A percentile compares a stretch with the other conserved stretches of the same genome.
Conservation (phyloP, 805 yeast species). For the Metschnikowia lachancei region DNA sequence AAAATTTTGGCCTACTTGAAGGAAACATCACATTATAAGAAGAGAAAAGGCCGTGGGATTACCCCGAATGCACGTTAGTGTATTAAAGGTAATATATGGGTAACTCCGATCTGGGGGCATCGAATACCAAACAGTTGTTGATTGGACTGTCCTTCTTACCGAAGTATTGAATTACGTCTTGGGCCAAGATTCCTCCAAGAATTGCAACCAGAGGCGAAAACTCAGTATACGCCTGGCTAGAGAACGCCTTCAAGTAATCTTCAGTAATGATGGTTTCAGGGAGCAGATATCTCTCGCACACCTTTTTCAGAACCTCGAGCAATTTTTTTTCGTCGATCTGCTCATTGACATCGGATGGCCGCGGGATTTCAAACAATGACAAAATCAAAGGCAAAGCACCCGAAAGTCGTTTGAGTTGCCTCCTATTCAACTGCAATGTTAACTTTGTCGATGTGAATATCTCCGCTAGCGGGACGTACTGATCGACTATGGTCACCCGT, state of each 20-base stretch:
- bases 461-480: constrained; percentile 34
- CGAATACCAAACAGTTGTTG: constrained; percentile 75
- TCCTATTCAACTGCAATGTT: constrained; percentile 40
- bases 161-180: constrained; percentile 81
- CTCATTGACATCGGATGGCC: constrained; percentile 25
- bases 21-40: constrained; percentile 42
- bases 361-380: constrained; percentile 50
- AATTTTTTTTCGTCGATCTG: constrained; percentile 25
- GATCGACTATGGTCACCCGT: constrained; percentile 36
- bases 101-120: constrained; percentile 68
- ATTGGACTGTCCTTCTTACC: constrained; percentile 76
- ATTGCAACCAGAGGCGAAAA: constrained; percentile 83
- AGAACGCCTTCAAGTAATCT: constrained; percentile 40
- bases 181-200: constrained; percentile 85
- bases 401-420: constrained; percentile 49
- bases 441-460: constrained; percentile 36
- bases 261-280: constrained; percentile 47
- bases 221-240: constrained; percentile 57
- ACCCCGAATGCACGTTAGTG: constrained; percentile 25
- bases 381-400: constrained; percentile 59
- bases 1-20: constrained; percentile 34
- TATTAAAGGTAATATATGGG: constrained; percentile 55
- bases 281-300: constrained; percentile 34
- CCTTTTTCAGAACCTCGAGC: constrained; percentile 24
- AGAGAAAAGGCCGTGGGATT: constrained; percentile 39